phyloP scores from a whole-genome alignment of 768 basidiomycete species.

The Amanita jacksonii region DNA sequence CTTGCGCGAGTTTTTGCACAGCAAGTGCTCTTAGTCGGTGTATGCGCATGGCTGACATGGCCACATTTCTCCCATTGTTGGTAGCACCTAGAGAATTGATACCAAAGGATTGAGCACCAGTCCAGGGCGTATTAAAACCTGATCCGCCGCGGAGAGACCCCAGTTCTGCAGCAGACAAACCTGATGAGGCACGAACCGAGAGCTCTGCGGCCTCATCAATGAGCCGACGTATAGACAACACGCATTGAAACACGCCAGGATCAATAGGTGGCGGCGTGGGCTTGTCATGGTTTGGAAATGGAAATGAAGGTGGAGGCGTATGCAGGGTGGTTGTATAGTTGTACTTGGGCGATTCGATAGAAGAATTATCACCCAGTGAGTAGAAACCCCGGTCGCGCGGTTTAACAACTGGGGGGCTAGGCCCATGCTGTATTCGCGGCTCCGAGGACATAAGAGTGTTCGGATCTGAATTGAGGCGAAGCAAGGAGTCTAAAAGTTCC shows the following conservation, averaged over 20 bases:
- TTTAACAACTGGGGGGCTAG: constrained; percentile 23
- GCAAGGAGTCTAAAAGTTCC: constrained; percentile 76
- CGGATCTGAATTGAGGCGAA: constrained; percentile 71
- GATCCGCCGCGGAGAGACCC: constrained; percentile 47
- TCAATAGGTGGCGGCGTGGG: constrained; percentile 82
- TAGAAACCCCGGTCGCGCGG: constrained; percentile 38
- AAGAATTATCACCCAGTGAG: constrained; percentile 32
- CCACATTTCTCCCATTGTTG: constrained; percentile 58
- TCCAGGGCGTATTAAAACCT: constrained; percentile 45
- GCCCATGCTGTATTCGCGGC: constrained; percentile 26
- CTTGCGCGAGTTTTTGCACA: constrained; percentile 78
- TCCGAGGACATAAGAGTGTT: constrained; percentile 44
- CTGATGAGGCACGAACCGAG: constrained; percentile 80
- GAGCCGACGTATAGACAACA: constrained; percentile 64
- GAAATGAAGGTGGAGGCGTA: constrained; percentile 37
- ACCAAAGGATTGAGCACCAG: constrained; percentile 51
- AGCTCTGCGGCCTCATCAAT: constrained; percentile 89
- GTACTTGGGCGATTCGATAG: constrained; percentile 31
- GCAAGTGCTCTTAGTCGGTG: constrained; percentile 75
- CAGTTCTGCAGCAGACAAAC: constrained; percentile 66
- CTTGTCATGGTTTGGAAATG: constrained; percentile 49
- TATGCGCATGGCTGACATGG: constrained; percentile 80
- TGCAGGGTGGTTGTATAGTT: constrained; percentile 21
- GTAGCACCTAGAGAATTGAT: constrained; percentile 46
- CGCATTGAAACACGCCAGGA: constrained; percentile 76